phyloP scores from a whole-genome alignment of 2,329 filamentous ascomycete species.

The Scytalidium lignicola region DNA sequence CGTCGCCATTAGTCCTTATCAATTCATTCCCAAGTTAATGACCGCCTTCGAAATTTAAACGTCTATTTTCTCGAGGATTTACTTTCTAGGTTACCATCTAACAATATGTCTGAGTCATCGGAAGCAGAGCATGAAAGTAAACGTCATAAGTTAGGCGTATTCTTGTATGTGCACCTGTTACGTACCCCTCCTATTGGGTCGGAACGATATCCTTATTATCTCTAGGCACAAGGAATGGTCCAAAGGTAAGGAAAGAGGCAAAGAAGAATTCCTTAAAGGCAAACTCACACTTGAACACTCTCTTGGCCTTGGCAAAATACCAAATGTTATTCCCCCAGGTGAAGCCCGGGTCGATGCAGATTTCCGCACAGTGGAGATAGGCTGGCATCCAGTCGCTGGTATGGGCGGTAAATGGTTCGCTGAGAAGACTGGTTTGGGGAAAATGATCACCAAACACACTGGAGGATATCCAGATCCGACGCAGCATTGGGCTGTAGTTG shows the following conservation, averaged over 20 bases:
- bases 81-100: too few relatives aligned
- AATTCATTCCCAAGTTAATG: too few relatives aligned
- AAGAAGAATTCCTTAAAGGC: conserved; percentile 32
- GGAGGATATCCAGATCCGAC: conserved; percentile 53
- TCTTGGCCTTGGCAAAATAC: conserved; percentile 38
- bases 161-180: not conserved
- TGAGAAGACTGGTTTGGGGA: conserved; percentile 49
- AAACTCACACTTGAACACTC: conserved; percentile 37
- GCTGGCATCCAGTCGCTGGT: conserved; percentile 55
- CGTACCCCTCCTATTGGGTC: not conserved
- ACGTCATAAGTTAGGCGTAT: not conserved
- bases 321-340: conserved; percentile 38
- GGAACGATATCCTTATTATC: not conserved
- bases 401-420: conserved; percentile 54
- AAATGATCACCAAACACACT: conserved; percentile 50
- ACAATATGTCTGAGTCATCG: not conserved
- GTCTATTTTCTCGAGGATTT: too few relatives aligned
- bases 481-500: conserved; percentile 55
- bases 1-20: too few relatives aligned
- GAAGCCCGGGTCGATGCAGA: conserved; percentile 32
- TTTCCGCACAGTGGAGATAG: conserved; percentile 44
- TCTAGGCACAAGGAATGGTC: conserved; percentile 5
- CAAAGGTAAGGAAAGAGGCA: conserved; percentile 9
- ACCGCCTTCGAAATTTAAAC: too few relatives aligned
- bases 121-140: not conserved